Percentiles rank a stretch among this genome's conserved stretches.
Evolutionary conservation across 192 early-diverging fungal genomes (phyloP).

Genomic region (Backusella luteola): DNA sequence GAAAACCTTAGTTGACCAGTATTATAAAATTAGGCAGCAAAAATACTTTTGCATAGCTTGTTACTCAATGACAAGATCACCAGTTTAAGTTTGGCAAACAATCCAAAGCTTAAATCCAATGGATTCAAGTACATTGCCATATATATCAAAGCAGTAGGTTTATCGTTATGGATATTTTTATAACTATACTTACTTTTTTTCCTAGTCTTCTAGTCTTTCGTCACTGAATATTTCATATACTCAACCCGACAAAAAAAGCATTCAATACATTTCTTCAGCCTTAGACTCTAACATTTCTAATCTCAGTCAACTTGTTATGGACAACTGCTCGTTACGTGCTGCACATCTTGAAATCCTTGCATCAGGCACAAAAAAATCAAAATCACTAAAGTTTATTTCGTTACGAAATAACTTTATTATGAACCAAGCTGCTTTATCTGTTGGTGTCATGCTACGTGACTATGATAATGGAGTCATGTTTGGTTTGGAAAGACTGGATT

Average conservation of each 20-base stretch:
- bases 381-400: conserved; percentile 38
- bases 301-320: conserved; percentile 17
- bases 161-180: neutral
- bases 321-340: conserved; percentile 21
- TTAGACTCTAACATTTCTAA: neutral
- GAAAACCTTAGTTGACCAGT: neutral
- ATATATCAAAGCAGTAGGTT: conserved; percentile 62
- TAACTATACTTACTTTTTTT: neutral
- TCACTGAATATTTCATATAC: conserved; percentile 70
- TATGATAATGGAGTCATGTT: conserved; percentile 41
- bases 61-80: conserved; percentile 65
- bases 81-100: conserved; percentile 68
- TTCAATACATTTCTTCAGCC: conserved; percentile 66
- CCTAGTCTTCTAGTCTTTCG: conserved; percentile 59
- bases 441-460: conserved; percentile 56
- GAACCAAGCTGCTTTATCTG: conserved; percentile 47
- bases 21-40: conserved; percentile 44
- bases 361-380: conserved; percentile 41
- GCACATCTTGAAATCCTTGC: conserved; percentile 20
- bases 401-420: conserved; percentile 45
- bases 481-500: conserved; percentile 40
- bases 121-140: conserved; percentile 76
- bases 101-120: conserved; percentile 59
- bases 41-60: conserved; percentile 69
- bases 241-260: conserved; percentile 69